Percentiles rank a stretch among this genome's conserved stretches.
Conservation (phyloP, 345 rosid species). For the Gossypium turneri region DNA sequence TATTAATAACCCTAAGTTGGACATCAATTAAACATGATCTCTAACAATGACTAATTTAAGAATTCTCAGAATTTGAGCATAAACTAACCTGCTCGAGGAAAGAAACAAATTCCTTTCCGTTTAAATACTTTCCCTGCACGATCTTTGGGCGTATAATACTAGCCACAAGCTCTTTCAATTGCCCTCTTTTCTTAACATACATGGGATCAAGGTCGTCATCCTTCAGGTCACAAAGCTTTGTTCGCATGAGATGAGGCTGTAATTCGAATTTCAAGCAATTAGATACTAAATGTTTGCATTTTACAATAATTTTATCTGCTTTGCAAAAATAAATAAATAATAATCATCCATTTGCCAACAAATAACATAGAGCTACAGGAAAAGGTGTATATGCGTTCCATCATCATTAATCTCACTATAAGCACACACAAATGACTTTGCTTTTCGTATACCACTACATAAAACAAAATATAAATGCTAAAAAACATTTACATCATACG, state of each 20-base stretch:
- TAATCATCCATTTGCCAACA: background rate
- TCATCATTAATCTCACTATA: background rate
- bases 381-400: background rate
- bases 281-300: conserved; percentile 26
- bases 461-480: background rate
- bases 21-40: conserved; percentile 1
- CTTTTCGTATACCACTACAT: background rate
- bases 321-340: too few relatives aligned
- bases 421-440: background rate
- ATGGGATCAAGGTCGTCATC: conserved; percentile 82
- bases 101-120: conserved; percentile 85
- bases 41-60: background rate
- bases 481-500: background rate
- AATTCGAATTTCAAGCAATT: conserved; percentile 26
- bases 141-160: conserved; percentile 82
- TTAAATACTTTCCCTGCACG: conserved; percentile 84
- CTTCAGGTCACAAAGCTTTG: conserved; percentile 95
- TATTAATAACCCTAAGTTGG: background rate
- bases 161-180: conserved; percentile 73
- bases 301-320: background rate
- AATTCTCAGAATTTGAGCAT: background rate
- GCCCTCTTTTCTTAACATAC: conserved; percentile 77
- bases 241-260: conserved; percentile 92
- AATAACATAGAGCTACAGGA: conserved; percentile 3
- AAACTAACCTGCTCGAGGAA: conserved; percentile 84